Evolutionary conservation across 2,329 filamentous ascomycete genomes (phyloP).

Genomic region (Clarireedia monteithiana): DNA sequence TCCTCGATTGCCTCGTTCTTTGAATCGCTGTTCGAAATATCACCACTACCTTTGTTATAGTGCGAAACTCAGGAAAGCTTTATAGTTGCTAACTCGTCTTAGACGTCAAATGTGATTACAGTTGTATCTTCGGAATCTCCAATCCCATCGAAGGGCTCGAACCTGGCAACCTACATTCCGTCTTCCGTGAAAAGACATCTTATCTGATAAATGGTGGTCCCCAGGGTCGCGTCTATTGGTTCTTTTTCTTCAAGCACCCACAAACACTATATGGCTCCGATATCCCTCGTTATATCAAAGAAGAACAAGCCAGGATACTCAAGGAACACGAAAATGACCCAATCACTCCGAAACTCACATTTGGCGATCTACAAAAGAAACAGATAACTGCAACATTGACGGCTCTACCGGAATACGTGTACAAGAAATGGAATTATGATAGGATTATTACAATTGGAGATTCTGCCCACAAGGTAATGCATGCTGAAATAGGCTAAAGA

Average conservation of each 20-base stretch:
- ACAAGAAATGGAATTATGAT: conserved; percentile 33
- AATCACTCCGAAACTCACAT: conserved; percentile 9
- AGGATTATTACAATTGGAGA: conserved; percentile 27
- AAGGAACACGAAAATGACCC: conserved; percentile 7
- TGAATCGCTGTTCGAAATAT: no score
- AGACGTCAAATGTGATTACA: conserved; percentile 9
- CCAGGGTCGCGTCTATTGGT: conserved; percentile 11
- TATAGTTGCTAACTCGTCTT: background rate
- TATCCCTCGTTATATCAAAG: conserved; percentile 16
- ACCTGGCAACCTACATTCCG: conserved; percentile 4
- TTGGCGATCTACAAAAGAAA: conserved; percentile 13
- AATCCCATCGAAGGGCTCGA: conserved; percentile 9
- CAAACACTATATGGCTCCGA: conserved; percentile 9
- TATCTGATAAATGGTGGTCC: conserved; percentile 13
- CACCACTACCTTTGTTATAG: no score
- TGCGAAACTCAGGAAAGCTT: background rate
- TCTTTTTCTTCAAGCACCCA: conserved; percentile 14
- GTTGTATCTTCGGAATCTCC: conserved; percentile 17
- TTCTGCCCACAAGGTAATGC: conserved; percentile 11
- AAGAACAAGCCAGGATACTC: conserved; percentile 10
- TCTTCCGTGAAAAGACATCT: conserved; percentile 10
- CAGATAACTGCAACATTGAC: conserved; percentile 8
- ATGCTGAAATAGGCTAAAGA: no score
- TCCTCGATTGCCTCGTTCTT: background rate
- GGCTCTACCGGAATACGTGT: conserved; percentile 20